Evolutionary conservation across 106 monocot species (phyloP), one percentile per base, ranked within the genome.

Genomic region (Dioscorea dumetorum): DNA sequence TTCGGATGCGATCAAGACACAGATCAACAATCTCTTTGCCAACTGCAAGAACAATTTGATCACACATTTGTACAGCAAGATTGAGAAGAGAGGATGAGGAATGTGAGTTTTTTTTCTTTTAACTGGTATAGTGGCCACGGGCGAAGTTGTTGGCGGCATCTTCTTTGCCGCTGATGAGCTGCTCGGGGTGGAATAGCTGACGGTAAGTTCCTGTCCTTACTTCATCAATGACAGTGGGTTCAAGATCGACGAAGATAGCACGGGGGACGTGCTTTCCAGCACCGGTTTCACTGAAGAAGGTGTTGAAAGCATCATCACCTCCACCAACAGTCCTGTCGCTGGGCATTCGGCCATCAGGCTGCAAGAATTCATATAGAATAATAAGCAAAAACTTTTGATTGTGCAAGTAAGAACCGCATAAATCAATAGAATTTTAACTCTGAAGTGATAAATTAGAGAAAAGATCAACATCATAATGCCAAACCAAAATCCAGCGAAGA

Each of bases 301-400:
- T 63, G 63, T 63, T 63, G 63, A 63, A 63, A 63, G 63, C 63
- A 63, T 63, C 63, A 33, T 63, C 63, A 63, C 63, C 63, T 33
- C 34, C 32, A 1, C 63, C 63, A 28, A 63, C 32, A 33, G 63
- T 63, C 63, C 35, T 63, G 63, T 63, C 63, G 17, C 63, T 35
- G 32, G 63, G 34, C 63, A 63, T 63, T 63, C 35, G 63, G 63
- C 63, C 63, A 63, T 63, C 63, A 63, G 63, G 63, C 63, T 63
- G 63, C 24, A 31, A 56, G 54, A 41, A 41, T 10, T 41, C 54
- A 56, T 56, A 56, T 14, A 56, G 4, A 56, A 9, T 12, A 0
- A 19, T 56, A 28, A 28, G 28, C 54, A 56, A 18, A 56, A 4
- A 56, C 28, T 28, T 28, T 28, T 28, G 19, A 56, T 4, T 18